These are phyloP conservation scores for Cladosporium sphaerospermum DNA, from an alignment of 2,329 filamentous ascomycete species.

Conservation along the genomic window DNA sequence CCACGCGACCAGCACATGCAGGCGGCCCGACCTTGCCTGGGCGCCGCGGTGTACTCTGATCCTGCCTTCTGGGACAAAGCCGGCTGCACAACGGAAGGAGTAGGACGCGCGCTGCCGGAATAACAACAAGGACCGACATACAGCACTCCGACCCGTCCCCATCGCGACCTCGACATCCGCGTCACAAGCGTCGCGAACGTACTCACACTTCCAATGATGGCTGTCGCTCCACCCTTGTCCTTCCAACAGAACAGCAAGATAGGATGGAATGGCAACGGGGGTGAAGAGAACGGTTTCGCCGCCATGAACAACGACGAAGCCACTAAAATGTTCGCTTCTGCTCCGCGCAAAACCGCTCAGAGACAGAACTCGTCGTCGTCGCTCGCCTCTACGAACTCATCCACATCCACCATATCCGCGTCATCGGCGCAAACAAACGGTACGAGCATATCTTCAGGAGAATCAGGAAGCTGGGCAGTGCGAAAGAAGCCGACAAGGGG, in stretches of 20 bases:
- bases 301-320: slow-evolving; percentile 79
- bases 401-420: slow-evolving; percentile 59
- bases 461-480: slow-evolving; percentile 36
- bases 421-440: slow-evolving; percentile 57
- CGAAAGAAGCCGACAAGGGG: slow-evolving; percentile 49
- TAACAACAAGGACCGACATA: neutral
- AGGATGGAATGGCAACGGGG: slow-evolving; percentile 56
- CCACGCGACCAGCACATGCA: slow-evolving; percentile 11
- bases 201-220: slow-evolving; percentile 48
- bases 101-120: slow-evolving; percentile 3
- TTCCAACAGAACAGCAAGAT: slow-evolving; percentile 50
- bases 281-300: slow-evolving; percentile 37
- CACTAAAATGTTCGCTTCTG: slow-evolving; percentile 64
- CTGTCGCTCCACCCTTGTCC: slow-evolving; percentile 58
- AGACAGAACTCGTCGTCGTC: slow-evolving; percentile 89
- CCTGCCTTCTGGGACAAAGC: neutral
- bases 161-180: neutral
- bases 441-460: slow-evolving; percentile 31
- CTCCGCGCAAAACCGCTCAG: slow-evolving; percentile 77
- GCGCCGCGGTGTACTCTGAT: neutral
- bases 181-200: neutral
- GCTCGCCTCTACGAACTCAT: slow-evolving; percentile 57
- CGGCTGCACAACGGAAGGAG: slow-evolving; percentile 1
- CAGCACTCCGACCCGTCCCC: neutral
- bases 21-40: neutral